phyloP scores from a whole-genome alignment of 768 basidiomycete species.

The Crassisporium funariophilum region DNA sequence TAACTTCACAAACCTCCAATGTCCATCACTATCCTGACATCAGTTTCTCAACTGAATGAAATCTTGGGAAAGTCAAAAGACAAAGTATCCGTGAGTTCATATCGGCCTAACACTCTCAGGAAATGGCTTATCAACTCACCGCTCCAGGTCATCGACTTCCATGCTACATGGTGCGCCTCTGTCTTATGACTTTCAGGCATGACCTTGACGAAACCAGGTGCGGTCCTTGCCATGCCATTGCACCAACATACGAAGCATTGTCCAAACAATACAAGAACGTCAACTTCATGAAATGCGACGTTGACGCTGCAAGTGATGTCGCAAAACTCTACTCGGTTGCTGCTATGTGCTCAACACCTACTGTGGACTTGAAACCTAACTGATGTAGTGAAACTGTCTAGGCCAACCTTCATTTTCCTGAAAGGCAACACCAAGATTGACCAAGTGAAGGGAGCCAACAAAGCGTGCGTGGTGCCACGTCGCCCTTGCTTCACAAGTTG shows the following conservation, averaged over 20 bases:
- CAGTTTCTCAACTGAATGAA: conserved; percentile 61
- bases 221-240: conserved; percentile 83
- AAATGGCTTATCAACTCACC: conserved; percentile 4
- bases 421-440: conserved; percentile 69
- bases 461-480: conserved; percentile 44
- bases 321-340: conserved; percentile 61
- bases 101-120: neutral
- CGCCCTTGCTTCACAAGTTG: neutral
- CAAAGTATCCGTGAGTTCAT: conserved; percentile 59
- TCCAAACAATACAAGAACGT: conserved; percentile 68
- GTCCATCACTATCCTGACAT: conserved; percentile 62
- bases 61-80: conserved; percentile 59
- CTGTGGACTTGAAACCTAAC: neutral
- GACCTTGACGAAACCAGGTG: conserved; percentile 57
- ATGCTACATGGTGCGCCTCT: conserved; percentile 70
- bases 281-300: conserved; percentile 85
- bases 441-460: conserved; percentile 73
- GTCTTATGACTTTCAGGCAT: conserved; percentile 1
- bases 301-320: conserved; percentile 72
- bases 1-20: conserved; percentile 6
- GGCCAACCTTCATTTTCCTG: conserved; percentile 86
- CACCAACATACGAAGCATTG: conserved; percentile 71
- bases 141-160: conserved; percentile 82
- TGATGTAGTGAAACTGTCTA: conserved; percentile 27
- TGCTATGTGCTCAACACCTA: conserved; percentile 58